Base-by-base conservation (phyloP, 768 basidiomycete species). In the Lactarius akahatsu region DNA sequence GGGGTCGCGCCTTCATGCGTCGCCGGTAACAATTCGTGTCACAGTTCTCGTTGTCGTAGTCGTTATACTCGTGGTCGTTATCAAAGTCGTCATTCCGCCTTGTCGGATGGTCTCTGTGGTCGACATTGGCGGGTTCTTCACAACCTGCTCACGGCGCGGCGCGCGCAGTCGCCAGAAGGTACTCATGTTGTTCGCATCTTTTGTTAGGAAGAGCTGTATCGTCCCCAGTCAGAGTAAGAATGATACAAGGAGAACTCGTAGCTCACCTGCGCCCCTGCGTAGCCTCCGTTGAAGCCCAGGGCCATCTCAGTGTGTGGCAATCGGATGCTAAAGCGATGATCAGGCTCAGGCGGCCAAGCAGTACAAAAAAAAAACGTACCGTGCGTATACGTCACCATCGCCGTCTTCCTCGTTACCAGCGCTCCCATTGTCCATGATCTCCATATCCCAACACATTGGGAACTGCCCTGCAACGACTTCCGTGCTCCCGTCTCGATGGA, bases 371-470 rank as follows among this genome's bases (percentile, higher is more conserved):
- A 11, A 18, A n/a, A n/a, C 16, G 4, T 34, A 71, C 70, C 70
- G 59, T 18, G 64, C 61, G 26, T 66, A 66, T 30, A 69, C 59
- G 34, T 67, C 70, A 1, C 50, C 65, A 8, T 68, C 45, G 28
- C 38, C 64, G 38, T 64, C 65, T 8, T 71, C 70, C 3, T 26
- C 65, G 13, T 64, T 68, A 8, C 63, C 68, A 3, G 55, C 36
- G 50, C 41, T 63, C 38, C 59, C 63, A 26, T 69, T 59, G 38
- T 58, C 62, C 66, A 68, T 62, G 59, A 70, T 45, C 28, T 71
- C 70, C 61, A 70, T 61, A 40, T 71, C 70, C 70, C 70, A 71
- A 13, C 68, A 67, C 50, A 61, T 63, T 11, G 70, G 70, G 62
- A 69, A 71, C 18, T 64, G 57, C 40, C 69, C 65, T 2, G 68